Conservation (phyloP, 176 grass and related monocot genomes). For the Oryza australiensis region DNA sequence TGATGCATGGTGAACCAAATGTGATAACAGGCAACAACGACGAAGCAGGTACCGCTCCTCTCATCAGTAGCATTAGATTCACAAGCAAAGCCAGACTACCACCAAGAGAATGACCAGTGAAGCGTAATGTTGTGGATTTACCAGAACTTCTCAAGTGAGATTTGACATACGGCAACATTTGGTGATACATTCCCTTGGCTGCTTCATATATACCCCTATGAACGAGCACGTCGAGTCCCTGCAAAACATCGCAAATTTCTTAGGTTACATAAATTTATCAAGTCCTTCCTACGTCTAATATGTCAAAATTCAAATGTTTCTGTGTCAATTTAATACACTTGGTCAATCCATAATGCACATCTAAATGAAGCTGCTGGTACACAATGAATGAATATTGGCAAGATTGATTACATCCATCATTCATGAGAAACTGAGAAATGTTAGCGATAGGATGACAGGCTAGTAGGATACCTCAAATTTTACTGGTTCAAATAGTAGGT, state of each 20-base stretch:
- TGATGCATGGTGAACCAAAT: slow-evolving; percentile 89
- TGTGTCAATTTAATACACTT: neutral
- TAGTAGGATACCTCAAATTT: slow-evolving; percentile 79
- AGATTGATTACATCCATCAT: neutral
- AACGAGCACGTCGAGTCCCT: slow-evolving; percentile 81
- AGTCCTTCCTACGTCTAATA: neutral
- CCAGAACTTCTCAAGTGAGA: slow-evolving; percentile 51
- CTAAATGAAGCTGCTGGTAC: neutral
- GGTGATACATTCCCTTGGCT: slow-evolving; percentile 89
- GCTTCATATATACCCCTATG: slow-evolving; percentile 95
- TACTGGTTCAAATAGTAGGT: slow-evolving; percentile 91
- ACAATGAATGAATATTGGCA: neutral
- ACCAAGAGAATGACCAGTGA: slow-evolving; percentile 94
- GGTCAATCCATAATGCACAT: slow-evolving; percentile 19
- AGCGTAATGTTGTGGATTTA: slow-evolving; percentile 51
- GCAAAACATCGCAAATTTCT: neutral
- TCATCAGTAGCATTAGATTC: slow-evolving; percentile 82
- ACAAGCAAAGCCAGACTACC: slow-evolving; percentile 79
- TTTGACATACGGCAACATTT: slow-evolving; percentile 81
- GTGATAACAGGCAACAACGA: slow-evolving; percentile 79
- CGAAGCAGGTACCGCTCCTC: slow-evolving; percentile 48
- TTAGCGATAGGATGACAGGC: neutral
- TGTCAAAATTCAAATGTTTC: neutral
- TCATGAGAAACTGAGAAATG: slow-evolving; percentile 3
- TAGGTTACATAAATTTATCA: neutral